Conservation (phyloP, 768 basidiomycete genomes). For the Lactarius trivialis region DNA sequence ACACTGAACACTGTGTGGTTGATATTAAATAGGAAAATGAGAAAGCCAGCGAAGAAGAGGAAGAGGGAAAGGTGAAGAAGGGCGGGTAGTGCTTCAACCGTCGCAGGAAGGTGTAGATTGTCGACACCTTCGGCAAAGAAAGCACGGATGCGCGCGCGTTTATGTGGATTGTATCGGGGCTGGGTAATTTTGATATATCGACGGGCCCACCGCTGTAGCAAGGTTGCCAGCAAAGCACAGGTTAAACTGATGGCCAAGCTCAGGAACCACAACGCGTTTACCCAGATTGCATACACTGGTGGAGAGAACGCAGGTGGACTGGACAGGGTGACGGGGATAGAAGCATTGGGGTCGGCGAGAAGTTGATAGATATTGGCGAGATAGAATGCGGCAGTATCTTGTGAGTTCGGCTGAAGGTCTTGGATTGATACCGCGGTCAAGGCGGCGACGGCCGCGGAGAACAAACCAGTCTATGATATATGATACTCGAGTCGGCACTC, state of each 20-base stretch:
- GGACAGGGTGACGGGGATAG: not conserved
- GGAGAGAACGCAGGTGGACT: not conserved
- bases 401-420: not conserved
- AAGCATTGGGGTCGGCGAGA: not conserved
- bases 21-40: slow-evolving; percentile 5
- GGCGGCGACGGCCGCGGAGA: not conserved
- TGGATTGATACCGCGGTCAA: not conserved
- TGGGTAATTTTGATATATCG: not conserved
- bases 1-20: not conserved
- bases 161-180: not conserved
- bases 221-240: not conserved
- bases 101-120: not conserved
- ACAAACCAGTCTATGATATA: not conserved
- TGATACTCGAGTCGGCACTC: not conserved
- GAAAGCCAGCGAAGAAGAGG: slow-evolving; percentile 15
- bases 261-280: slow-evolving; percentile 4
- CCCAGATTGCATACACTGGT: not conserved
- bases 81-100: slow-evolving; percentile 1
- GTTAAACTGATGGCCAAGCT: not conserved
- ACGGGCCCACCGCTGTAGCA: slow-evolving; percentile 3
- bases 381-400: not conserved
- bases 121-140: not conserved
- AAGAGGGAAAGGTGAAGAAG: slow-evolving; percentile 9
- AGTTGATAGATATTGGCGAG: not conserved
- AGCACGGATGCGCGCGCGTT: not conserved